Base-by-base conservation (phyloP, 306 rosid genomes). In the Hylodesmum podocarpum region DNA sequence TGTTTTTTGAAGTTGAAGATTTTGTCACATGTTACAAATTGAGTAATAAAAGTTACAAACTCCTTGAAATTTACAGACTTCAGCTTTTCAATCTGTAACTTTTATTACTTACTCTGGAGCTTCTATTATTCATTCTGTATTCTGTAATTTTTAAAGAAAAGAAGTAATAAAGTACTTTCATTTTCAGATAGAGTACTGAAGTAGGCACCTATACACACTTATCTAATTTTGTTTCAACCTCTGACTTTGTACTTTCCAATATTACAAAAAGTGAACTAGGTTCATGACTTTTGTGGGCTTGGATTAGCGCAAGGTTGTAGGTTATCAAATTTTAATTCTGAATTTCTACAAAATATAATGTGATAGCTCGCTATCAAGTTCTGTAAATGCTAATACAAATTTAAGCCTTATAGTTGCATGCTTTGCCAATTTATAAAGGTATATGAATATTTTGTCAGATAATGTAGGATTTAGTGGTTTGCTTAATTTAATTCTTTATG, bases 361-460 rank as follows among this genome's bases (percentile, higher is more conserved):
- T 25, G 21, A 54, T 28, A 29, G 44, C 2, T 7, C 41, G 25
- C 28, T 27, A 47, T 46, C 24, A 14, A 47, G 28, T 33, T 44
- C 55, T 22, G 1, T 59, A 49, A 49, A 62, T 55, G 57, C 34
- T 39, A 28, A 63, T 36, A 25, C 66, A 50, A 14, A 49, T 53
- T 73, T 81, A 75, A 59, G 62, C 59, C 57, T 46, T 63, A 12
- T 40, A 66, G 43, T 75, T 70, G 74, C 16, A 41, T 65, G 62
- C 69, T 61, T 61, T 63, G 46, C 53, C 39, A 29, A 16, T 61
- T 62, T 83, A 63, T 69, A 37, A 10, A 46, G 66, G 22, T 39
- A 16, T 75, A 25, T 54, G 66, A 12, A 33, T 46, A 10, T 58
- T 10, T 51, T 37, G 67, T 33, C 68, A 33, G 61, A 24, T 49